phyloP scores from a whole-genome alignment of 164 flowering plant genomes.

The Tetracentron sinense region DNA sequence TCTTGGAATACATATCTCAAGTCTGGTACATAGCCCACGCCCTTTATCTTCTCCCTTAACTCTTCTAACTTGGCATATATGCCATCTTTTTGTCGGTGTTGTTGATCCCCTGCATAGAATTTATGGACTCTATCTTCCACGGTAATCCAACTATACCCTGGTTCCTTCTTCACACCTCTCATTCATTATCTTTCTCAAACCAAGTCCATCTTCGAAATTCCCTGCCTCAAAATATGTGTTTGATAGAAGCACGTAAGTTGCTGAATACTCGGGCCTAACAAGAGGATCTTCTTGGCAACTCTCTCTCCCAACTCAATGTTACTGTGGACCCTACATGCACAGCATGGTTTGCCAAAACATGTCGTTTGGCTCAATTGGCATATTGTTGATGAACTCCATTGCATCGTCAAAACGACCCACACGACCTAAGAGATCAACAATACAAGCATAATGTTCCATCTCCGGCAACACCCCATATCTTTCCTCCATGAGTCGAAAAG shows the following conservation, averaged over 20 bases:
- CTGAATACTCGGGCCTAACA: conserved; percentile 41
- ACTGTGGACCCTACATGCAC: conserved; percentile 53
- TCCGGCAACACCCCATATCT: conserved; percentile 40
- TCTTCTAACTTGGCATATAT: conserved; percentile 40
- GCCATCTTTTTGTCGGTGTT: conserved; percentile 39
- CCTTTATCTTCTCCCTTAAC: conserved; percentile 26
- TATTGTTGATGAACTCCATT: conserved; percentile 39
- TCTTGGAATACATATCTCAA: conserved; percentile 23
- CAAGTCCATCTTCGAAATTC: conserved; percentile 31
- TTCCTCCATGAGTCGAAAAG: conserved; percentile 43
- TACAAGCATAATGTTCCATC: conserved; percentile 66
- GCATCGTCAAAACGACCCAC: conserved; percentile 54
- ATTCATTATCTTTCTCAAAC: conserved; percentile 45
- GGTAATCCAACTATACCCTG: conserved; percentile 62
- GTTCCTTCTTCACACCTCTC: conserved; percentile 54
- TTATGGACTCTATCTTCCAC: conserved; percentile 45
- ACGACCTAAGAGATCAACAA: conserved; percentile 65
- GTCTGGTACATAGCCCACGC: conserved; percentile 29
- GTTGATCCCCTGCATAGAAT: conserved; percentile 48
- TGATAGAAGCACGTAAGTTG: conserved; percentile 54
- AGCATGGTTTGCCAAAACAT: conserved; percentile 58
- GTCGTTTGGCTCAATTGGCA: conserved; percentile 57
- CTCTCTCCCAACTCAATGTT: conserved; percentile 48
- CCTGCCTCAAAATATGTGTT: conserved; percentile 46
- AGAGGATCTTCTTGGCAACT: conserved; percentile 50